These are phyloP conservation scores for Phytophthora idaei DNA, from an alignment of 352 stramenopile genomes.

Conservation along the genomic window DNA sequence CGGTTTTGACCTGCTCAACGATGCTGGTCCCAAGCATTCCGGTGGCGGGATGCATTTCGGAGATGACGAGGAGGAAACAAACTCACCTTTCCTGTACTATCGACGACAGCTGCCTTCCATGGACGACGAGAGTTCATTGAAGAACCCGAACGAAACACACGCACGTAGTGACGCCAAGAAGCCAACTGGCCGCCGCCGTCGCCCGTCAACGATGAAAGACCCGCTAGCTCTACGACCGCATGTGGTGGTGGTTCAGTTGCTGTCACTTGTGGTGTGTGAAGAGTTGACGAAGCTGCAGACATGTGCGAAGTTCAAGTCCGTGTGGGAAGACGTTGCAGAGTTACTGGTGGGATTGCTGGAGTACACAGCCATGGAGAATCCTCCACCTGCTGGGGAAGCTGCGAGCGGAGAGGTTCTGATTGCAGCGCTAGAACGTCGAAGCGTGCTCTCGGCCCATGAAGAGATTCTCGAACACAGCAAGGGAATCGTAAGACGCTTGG, in stretches of 20 bases:
- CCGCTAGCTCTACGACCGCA: slow-evolving; percentile 59
- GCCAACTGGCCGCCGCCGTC: slow-evolving; percentile 34
- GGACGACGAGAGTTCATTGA: slow-evolving; percentile 14
- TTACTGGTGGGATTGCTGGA: slow-evolving; percentile 62
- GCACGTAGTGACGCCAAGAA: slow-evolving; percentile 8
- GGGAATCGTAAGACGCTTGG: slow-evolving; percentile 61
- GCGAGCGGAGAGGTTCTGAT: slow-evolving; percentile 45
- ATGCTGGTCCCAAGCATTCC: slow-evolving; percentile 11
- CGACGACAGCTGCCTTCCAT: slow-evolving; percentile 47
- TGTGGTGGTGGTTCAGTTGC: slow-evolving; percentile 61
- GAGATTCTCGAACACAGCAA: slow-evolving; percentile 78
- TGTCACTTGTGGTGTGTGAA: slow-evolving; percentile 69
- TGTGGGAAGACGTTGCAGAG: slow-evolving; percentile 66
- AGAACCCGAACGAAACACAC: slow-evolving; percentile 1
- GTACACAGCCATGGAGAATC: slow-evolving; percentile 47
- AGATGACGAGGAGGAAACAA: slow-evolving; percentile 43
- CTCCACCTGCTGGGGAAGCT: slow-evolving; percentile 23
- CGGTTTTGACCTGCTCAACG: slow-evolving; percentile 58
- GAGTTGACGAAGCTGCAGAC: slow-evolving; percentile 55
- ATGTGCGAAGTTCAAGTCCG: slow-evolving; percentile 42
- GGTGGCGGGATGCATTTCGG: slow-evolving; percentile 25
- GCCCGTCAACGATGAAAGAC: slow-evolving; percentile 66
- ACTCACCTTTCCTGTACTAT: slow-evolving; percentile 60
- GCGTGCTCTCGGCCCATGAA: slow-evolving; percentile 65
- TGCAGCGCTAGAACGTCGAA: slow-evolving; percentile 66